Evolutionary conservation across 768 basidiomycete genomes (phyloP).

Genomic region (Mycena kentingensis): DNA sequence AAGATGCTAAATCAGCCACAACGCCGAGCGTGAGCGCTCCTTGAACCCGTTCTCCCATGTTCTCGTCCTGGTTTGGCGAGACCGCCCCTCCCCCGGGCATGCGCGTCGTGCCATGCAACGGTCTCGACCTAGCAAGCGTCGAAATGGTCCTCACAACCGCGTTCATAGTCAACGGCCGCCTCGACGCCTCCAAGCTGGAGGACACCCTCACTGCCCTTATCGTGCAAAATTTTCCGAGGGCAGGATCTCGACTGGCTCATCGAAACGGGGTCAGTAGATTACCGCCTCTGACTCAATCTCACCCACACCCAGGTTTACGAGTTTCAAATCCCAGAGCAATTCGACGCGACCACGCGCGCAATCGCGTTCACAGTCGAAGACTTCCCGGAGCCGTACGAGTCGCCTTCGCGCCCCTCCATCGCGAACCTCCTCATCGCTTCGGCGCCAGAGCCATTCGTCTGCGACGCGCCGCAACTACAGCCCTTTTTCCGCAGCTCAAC

Average conservation of each 20-base stretch:
- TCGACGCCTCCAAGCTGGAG: conserved; percentile 1
- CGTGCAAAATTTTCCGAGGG: conserved; percentile 1
- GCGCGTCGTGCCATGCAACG: conserved; percentile 2
- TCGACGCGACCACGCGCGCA: background rate
- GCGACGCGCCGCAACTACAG: background rate
- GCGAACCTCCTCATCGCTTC: background rate
- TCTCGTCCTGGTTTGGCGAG: background rate
- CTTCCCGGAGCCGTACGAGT: background rate
- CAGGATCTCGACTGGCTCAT: background rate
- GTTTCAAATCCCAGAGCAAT: conserved; percentile 1
- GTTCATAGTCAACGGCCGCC: background rate
- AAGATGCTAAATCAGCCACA: too few species aligned
- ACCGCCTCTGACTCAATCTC: background rate
- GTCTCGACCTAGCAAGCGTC: background rate
- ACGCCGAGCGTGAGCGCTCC: too few species aligned
- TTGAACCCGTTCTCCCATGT: too few species aligned
- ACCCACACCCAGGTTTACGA: conserved; percentile 2
- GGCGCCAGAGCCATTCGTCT: background rate
- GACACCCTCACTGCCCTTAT: background rate
- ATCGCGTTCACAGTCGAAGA: background rate
- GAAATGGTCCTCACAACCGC: conserved; percentile 1
- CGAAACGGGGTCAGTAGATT: conserved; percentile 1
- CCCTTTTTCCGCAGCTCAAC: background rate
- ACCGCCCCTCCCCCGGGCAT: background rate
- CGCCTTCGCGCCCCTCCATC: background rate